These are phyloP conservation scores for Sarcodon sp. DNA, from an alignment of 768 basidiomycete genomes.

Conservation along the genomic window DNA sequence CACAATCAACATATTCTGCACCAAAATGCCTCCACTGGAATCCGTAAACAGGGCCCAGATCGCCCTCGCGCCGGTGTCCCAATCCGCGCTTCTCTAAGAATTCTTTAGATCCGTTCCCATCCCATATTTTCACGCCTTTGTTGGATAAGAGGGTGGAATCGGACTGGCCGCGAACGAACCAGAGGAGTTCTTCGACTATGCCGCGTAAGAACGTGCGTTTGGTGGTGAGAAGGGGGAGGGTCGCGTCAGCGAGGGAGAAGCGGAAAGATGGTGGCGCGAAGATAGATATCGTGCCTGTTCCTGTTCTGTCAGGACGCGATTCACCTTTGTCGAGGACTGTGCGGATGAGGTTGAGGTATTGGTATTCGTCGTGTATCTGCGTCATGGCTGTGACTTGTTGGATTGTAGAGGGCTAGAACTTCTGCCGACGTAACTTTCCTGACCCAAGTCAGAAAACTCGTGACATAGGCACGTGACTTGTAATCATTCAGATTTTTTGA, in stretches of 20 bases:
- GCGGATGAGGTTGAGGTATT: slow-evolving; percentile 78
- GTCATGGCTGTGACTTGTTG: no score
- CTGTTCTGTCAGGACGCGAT: slow-evolving; percentile 78
- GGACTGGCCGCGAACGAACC: slow-evolving; percentile 83
- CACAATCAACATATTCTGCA: slow-evolving; percentile 65
- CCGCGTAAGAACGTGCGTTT: slow-evolving; percentile 90
- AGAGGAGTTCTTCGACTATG: slow-evolving; percentile 87
- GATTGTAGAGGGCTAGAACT: no score
- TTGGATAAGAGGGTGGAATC: slow-evolving; percentile 64
- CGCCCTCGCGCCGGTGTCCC: slow-evolving; percentile 76
- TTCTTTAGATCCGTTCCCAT: slow-evolving; percentile 84
- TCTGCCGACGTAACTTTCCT: no score
- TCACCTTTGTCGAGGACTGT: slow-evolving; percentile 69
- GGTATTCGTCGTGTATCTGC: slow-evolving; percentile 63
- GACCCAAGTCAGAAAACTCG: no score
- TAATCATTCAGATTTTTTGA: no score
- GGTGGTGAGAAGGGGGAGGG: slow-evolving; percentile 85
- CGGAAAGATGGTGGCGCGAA: slow-evolving; percentile 88
- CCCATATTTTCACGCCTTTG: slow-evolving; percentile 94
- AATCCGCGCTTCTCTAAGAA: slow-evolving; percentile 81
- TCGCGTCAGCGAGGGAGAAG: slow-evolving; percentile 68
- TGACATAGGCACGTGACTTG: no score
- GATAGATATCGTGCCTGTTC: slow-evolving; percentile 84
- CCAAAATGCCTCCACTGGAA: slow-evolving; percentile 98
- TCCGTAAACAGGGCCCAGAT: slow-evolving; percentile 94